Evolutionary conservation across 495 filamentous ascomycete species (phyloP).

Genomic region (Aspergillus haitiensis): DNA sequence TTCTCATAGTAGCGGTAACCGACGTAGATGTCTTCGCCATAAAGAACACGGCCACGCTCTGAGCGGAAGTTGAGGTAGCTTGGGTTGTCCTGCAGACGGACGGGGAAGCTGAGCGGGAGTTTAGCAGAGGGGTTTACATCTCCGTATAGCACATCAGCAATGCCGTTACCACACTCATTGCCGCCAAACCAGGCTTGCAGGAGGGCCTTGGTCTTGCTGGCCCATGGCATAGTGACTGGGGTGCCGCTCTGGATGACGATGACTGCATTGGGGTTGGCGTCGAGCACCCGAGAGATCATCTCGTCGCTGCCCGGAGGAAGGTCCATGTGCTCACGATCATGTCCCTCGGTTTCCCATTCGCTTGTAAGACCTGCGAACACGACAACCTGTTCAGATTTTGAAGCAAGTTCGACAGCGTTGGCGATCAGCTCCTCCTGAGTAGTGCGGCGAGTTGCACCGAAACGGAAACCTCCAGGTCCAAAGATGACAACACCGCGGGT

Average conservation of each 20-base stretch:
- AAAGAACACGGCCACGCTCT: constrained; percentile 72
- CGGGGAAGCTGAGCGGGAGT: constrained; percentile 63
- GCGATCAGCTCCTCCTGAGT: constrained; percentile 64
- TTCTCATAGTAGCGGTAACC: constrained; percentile 84
- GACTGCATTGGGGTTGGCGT: constrained; percentile 70
- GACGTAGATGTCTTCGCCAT: constrained; percentile 79
- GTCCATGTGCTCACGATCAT: constrained; percentile 81
- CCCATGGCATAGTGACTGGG: constrained; percentile 85
- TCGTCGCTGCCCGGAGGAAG: constrained; percentile 76
- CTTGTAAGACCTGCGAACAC: constrained; percentile 77
- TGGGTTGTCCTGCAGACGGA: constrained; percentile 68
- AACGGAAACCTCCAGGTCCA: constrained; percentile 73
- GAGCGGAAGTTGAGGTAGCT: constrained; percentile 77
- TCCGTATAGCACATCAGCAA: constrained; percentile 60
- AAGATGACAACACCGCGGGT: constrained; percentile 52
- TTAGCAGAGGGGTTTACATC: constrained; percentile 57
- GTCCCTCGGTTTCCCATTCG: constrained; percentile 89
- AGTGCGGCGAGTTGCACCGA: constrained; percentile 71
- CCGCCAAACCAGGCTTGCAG: constrained; percentile 73
- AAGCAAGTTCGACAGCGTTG: constrained; percentile 62
- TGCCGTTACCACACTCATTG: constrained; percentile 64
- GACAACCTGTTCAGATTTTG: constrained; percentile 68
- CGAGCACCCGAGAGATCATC: constrained; percentile 66
- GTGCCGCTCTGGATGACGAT: constrained; percentile 84
- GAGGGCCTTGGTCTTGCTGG: constrained; percentile 62